Percentiles rank a stretch among this genome's conserved stretches.
Conservation (phyloP, 208 protist species). For the Angomonas ambiguus region DNA sequence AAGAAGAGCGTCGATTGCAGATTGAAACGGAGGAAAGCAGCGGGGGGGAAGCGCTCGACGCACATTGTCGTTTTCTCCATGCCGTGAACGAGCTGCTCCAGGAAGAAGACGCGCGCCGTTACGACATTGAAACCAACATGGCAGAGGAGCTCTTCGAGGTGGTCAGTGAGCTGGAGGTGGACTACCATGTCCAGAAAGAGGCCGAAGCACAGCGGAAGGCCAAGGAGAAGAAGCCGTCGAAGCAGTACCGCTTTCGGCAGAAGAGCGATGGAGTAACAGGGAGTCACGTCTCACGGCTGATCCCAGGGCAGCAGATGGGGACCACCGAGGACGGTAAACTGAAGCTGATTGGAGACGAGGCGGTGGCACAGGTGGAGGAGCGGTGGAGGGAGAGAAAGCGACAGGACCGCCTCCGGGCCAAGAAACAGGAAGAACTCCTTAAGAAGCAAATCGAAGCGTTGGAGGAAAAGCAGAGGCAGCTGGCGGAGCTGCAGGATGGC, state of each 20-base stretch:
- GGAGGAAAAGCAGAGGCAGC: neutral
- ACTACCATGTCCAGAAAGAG: neutral
- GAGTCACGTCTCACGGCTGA: constrained; percentile 25
- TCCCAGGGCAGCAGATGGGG: constrained; percentile 29
- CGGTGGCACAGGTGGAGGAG: constrained; percentile 36
- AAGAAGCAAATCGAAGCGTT: constrained; percentile 9
- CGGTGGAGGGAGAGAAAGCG: constrained; percentile 32
- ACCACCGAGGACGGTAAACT: constrained; percentile 26
- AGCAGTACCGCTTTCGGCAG: neutral
- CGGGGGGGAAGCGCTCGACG: too few relatives aligned
- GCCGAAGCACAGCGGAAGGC: neutral
- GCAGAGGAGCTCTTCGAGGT: constrained; percentile 9
- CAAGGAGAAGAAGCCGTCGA: neutral
- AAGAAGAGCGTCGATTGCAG: too few relatives aligned
- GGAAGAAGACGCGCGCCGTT: constrained; percentile 6
- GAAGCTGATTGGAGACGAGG: constrained; percentile 36
- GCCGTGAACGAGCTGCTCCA: too few relatives aligned
- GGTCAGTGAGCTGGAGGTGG: neutral
- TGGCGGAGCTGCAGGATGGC: neutral
- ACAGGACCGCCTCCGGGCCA: constrained; percentile 20
- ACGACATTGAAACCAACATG: neutral
- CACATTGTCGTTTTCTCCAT: too few relatives aligned
- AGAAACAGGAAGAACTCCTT: constrained; percentile 5
- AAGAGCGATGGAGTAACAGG: neutral
- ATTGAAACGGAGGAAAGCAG: too few relatives aligned